Base-by-base conservation (phyloP, 2,329 filamentous ascomycete genomes). In the Aspergillus terreus region DNA sequence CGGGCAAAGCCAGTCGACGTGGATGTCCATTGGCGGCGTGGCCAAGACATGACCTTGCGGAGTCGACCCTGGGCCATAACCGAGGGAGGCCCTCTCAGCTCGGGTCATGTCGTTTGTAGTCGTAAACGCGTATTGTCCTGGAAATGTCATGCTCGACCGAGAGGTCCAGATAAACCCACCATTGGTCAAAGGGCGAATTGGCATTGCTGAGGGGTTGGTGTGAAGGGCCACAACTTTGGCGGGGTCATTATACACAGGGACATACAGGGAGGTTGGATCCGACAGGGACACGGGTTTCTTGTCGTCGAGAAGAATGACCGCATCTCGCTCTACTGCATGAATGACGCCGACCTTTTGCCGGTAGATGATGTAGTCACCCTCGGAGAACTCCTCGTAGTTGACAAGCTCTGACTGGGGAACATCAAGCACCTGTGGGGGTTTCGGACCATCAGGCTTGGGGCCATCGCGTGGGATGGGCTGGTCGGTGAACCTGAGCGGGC, bases 261-360 rank as follows among this genome's bases (percentile, higher is more conserved):
- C 59, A 46, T 71, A 64, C 6, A 77, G 64, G 36, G 79, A 74
- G 11, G 68, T 61, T 0, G 77, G 67, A 33, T 78, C 71, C 25
- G 75, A 69, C 9, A 82, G 71, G 3, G 78, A 73, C 7, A 84
- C 81, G 2, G 83, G 75, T 30, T 73, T 78, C 44, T 76, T 77
- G 61, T 84, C 78, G 6, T 69, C 61, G 11, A 84, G 71, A 40
- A 71, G 74, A 23, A 85, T 54, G 2, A 78, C 71, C 12, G 83
- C 70, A 47, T 79, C 75, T 44, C 78, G 73, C 27, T 73, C 69
- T 42, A 79, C 69, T 2, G 76, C 71, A 46, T 77, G 72, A 4
- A 85, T 74, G 10, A 76, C 66, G 1, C 82, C 82, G 4, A 84
- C 62, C 78, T 81, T 84, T 56, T 80, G 74, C 15, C 76, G 70